Conservation (phyloP, 2,329 filamentous ascomycete genomes). For the Fonsecaea nubica region DNA sequence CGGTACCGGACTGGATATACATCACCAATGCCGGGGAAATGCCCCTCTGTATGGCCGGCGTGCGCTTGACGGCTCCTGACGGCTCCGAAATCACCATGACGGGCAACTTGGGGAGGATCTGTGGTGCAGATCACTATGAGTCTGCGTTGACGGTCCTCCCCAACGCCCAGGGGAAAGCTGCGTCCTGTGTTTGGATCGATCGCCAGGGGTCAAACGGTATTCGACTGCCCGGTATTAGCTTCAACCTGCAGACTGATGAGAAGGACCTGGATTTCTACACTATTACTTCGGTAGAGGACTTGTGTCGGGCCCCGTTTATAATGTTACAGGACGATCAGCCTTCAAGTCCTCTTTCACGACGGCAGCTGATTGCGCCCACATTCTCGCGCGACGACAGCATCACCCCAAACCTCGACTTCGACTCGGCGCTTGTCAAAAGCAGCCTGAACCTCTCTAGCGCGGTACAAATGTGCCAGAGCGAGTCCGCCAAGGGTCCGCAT, state of each 20-base stretch:
- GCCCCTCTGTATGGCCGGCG: conserved; percentile 10
- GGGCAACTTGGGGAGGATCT: conserved; percentile 11
- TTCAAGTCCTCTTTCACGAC: background rate
- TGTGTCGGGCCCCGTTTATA: conserved; percentile 4
- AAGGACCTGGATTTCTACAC: conserved; percentile 2
- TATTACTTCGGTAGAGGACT: conserved; percentile 6
- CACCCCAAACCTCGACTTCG: conserved; percentile 1
- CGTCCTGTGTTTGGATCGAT: conserved; percentile 13
- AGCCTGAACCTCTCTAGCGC: conserved; percentile 2
- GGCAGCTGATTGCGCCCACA: background rate
- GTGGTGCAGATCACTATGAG: conserved; percentile 9
- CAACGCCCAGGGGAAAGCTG: background rate
- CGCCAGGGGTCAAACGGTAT: conserved; percentile 7
- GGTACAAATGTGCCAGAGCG: conserved; percentile 3
- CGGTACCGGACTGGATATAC: background rate
- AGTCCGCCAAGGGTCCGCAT: conserved; percentile 3
- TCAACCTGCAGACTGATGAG: background rate
- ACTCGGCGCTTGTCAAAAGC: conserved; percentile 8
- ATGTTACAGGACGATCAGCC: background rate
- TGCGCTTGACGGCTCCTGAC: background rate
- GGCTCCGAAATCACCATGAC: conserved; percentile 10
- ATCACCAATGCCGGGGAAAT: conserved; percentile 10
- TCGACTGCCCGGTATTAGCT: background rate
- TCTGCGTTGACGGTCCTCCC: conserved; percentile 4
- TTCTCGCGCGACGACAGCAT: background rate